These are phyloP conservation scores for Forsythia suspensa DNA, from an alignment of 257 asterid species.

Conservation along the genomic window DNA sequence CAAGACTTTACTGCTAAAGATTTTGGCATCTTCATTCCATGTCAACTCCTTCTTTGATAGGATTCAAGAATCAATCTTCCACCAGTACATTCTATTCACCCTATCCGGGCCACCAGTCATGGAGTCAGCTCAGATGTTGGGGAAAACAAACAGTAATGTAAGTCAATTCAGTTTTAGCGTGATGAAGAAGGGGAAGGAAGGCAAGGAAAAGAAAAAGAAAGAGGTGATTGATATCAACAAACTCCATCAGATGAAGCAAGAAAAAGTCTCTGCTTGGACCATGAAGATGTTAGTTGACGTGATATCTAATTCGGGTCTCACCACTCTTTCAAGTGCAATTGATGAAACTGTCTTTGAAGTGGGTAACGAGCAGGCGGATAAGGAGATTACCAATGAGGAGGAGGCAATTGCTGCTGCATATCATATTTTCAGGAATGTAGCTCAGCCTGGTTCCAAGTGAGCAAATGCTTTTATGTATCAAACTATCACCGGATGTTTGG, in stretches of 20 bases:
- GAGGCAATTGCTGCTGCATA: slow-evolving; percentile 88
- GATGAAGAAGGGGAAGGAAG: slow-evolving; percentile 56
- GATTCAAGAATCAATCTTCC: slow-evolving; percentile 70
- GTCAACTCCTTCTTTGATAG: slow-evolving; percentile 82
- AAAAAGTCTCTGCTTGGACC: slow-evolving; percentile 89
- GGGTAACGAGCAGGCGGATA: slow-evolving; percentile 56
- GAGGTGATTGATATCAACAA: slow-evolving; percentile 58
- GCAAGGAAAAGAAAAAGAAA: slow-evolving; percentile 57
- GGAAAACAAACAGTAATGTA: slow-evolving; percentile 48
- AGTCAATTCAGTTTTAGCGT: slow-evolving; percentile 53
- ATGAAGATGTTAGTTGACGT: slow-evolving; percentile 76
- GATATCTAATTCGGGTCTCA: slow-evolving; percentile 70
- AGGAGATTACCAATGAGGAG: slow-evolving; percentile 76
- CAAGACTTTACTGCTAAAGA: slow-evolving; percentile 70
- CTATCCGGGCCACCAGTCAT: slow-evolving; percentile 71
- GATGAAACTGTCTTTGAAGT: slow-evolving; percentile 44
- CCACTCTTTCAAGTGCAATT: slow-evolving; percentile 64
- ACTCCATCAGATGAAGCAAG: slow-evolving; percentile 77
- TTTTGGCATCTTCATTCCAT: slow-evolving; percentile 77
- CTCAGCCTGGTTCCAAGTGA: slow-evolving; percentile 77
- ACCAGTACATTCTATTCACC: slow-evolving; percentile 68
- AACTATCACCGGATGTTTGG: not conserved
- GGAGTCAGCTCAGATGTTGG: slow-evolving; percentile 56
- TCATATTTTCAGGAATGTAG: slow-evolving; percentile 78
- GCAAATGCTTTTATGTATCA: slow-evolving; percentile 22